phyloP scores from a whole-genome alignment of 169 alveolate species.

The Plasmodium fragile region DNA sequence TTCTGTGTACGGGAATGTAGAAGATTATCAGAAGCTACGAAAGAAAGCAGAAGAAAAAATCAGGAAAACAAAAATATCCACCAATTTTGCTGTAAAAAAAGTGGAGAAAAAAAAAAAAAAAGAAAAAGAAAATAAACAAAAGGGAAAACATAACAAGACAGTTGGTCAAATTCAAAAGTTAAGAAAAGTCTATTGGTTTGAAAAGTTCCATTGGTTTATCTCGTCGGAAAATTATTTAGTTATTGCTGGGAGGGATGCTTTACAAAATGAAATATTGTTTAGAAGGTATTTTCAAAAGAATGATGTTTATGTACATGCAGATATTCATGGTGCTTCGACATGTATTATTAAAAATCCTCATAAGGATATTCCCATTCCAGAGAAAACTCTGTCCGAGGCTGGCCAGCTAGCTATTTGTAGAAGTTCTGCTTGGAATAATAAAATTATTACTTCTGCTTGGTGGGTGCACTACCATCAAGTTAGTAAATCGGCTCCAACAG shows the following conservation, averaged over 20 bases:
- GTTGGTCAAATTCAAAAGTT: conserved; percentile 79
- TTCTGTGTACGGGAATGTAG: conserved; percentile 91
- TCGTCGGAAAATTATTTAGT: conserved; percentile 92
- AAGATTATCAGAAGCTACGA: conserved; percentile 89
- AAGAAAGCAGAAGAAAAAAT: conserved; percentile 90
- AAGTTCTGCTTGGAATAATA: conserved; percentile 95
- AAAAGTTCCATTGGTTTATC: conserved; percentile 97
- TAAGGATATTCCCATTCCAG: conserved; percentile 83
- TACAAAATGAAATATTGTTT: conserved; percentile 95
- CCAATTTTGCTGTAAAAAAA: conserved; percentile 91
- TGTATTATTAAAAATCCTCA: conserved; percentile 95
- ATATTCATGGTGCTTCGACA: conserved; percentile 98
- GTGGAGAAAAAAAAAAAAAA: conserved; percentile 91
- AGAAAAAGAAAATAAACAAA: conserved; percentile 83
- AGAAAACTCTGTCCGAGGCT: conserved; percentile 88
- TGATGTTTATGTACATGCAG: conserved; percentile 97
- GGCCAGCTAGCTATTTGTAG: conserved; percentile 92
- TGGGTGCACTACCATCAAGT: conserved; percentile 98
- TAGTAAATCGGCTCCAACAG: conserved; percentile 96
- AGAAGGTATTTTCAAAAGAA: conserved; percentile 93
- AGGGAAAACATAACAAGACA: conserved; percentile 42
- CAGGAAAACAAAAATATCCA: conserved; percentile 91
- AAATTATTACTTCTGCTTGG: conserved; percentile 94
- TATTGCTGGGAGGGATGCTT: conserved; percentile 92
- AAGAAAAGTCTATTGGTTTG: conserved; percentile 97